A percentile compares a stretch with the other conserved stretches of the same genome.
Evolutionary conservation across 169 alveolate genomes (phyloP).

Genomic region (Plasmodium vivax): DNA sequence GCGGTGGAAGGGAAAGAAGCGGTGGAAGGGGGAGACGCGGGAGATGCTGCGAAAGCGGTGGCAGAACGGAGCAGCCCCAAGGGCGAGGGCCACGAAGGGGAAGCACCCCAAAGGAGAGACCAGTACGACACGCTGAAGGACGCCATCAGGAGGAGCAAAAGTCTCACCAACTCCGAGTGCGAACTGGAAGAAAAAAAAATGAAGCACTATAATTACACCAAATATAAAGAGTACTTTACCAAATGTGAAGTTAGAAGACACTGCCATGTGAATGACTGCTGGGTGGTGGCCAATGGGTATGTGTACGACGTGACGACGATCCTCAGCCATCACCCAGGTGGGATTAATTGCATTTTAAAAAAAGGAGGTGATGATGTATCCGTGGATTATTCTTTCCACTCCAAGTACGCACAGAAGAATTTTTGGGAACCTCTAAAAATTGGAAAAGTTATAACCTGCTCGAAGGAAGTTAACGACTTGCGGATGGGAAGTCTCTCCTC

Average conservation of each 20-base stretch:
- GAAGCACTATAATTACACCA: not conserved
- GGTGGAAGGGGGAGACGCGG: not conserved
- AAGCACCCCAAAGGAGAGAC: not conserved
- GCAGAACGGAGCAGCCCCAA: not conserved
- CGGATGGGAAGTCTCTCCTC: not conserved
- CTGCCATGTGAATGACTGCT: constrained; percentile 76
- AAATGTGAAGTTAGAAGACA: constrained; percentile 73
- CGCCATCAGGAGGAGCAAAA: not conserved
- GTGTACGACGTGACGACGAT: constrained; percentile 85
- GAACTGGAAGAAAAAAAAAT: not conserved
- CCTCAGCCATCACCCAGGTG: constrained; percentile 85
- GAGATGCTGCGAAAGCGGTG: not conserved
- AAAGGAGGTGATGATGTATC: constrained; percentile 52
- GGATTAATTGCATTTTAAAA: constrained; percentile 68
- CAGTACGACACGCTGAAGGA: not conserved
- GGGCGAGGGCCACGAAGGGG: not conserved
- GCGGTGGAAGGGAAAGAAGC: not conserved
- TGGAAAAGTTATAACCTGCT: constrained; percentile 38
- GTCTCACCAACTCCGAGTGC: not conserved
- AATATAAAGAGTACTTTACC: constrained; percentile 52
- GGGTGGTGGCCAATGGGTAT: constrained; percentile 83
- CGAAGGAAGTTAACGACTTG: constrained; percentile 19
- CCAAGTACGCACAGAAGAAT: constrained; percentile 53
- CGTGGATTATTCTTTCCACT: constrained; percentile 43
- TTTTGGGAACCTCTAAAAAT: constrained; percentile 67